phyloP scores from a whole-genome alignment of 2,329 filamentous ascomycete species.

The Colletotrichum gigasporum region DNA sequence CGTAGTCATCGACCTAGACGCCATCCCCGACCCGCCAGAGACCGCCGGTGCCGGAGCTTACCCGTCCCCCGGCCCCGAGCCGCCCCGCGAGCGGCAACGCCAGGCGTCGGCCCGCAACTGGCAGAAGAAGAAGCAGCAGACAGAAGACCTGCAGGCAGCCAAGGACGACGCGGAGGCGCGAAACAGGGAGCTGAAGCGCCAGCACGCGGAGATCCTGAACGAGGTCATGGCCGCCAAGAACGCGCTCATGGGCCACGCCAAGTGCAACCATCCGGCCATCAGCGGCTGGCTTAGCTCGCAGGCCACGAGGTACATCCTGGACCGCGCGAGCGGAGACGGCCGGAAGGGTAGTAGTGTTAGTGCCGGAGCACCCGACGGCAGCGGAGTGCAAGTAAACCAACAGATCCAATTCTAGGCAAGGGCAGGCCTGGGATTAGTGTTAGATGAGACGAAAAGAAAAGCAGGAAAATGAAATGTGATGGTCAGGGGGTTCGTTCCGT shows the following conservation, averaged over 20 bases:
- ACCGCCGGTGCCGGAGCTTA: no score
- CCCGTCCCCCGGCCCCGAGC: not conserved
- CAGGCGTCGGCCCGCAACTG: conserved; percentile 28
- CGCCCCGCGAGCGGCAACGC: conserved; percentile 14
- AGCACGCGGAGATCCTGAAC: not conserved
- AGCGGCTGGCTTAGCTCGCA: conserved; percentile 15
- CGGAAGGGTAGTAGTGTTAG: no score
- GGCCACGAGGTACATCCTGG: not conserved
- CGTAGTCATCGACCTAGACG: no score
- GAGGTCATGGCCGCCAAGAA: conserved; percentile 18
- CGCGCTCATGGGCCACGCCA: conserved; percentile 21
- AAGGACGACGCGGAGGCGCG: conserved; percentile 3
- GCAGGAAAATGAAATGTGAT: no score
- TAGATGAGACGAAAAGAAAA: no score
- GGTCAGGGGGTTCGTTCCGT: no score
- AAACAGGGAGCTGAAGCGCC: not conserved
- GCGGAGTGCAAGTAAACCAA: no score
- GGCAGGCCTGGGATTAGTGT: no score
- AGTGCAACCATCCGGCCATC: conserved; percentile 20
- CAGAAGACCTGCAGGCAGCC: conserved; percentile 5
- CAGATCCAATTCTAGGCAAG: no score
- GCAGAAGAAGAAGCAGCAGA: conserved; percentile 24
- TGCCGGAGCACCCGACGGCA: no score
- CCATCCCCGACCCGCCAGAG: no score
- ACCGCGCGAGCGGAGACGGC: no score